Evolutionary conservation across 2,329 filamentous ascomycete genomes (phyloP).

Genomic region (Epichloe uncinata): DNA sequence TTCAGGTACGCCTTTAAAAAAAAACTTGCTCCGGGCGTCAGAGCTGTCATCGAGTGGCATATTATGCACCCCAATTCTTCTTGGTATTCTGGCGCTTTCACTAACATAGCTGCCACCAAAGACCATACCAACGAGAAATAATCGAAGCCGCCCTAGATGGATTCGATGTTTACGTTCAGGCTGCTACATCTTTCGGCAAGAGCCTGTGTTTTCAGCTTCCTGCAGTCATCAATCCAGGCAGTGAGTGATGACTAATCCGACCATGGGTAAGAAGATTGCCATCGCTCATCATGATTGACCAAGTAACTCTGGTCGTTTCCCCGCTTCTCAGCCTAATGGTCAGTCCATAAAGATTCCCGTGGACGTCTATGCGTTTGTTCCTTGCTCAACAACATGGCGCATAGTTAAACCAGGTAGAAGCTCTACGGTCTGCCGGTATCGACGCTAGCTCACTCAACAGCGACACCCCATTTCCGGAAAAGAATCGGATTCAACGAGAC

Average conservation of each 20-base stretch:
- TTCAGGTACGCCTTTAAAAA: slow-evolving; percentile 48
- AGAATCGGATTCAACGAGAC: slow-evolving; percentile 60
- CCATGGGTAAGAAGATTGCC: not conserved
- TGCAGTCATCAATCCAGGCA: slow-evolving; percentile 74
- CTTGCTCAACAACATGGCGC: not conserved
- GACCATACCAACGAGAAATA: slow-evolving; percentile 77
- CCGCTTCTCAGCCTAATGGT: slow-evolving; percentile 85
- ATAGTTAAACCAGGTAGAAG: slow-evolving; percentile 82
- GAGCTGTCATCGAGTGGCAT: not conserved
- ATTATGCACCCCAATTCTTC: not conserved
- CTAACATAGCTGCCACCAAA: slow-evolving; percentile 26
- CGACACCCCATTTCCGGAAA: slow-evolving; percentile 54
- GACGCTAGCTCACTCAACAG: slow-evolving; percentile 79
- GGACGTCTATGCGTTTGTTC: not conserved
- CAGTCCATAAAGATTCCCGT: slow-evolving; percentile 8
- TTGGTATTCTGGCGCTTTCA: not conserved
- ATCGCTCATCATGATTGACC: slow-evolving; percentile 4
- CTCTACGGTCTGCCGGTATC: slow-evolving; percentile 60
- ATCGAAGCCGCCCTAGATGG: slow-evolving; percentile 69
- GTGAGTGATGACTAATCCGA: slow-evolving; percentile 34
- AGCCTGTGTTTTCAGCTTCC: slow-evolving; percentile 88
- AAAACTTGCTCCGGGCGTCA: not conserved
- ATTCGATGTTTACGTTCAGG: slow-evolving; percentile 87
- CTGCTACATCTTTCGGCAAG: slow-evolving; percentile 83
- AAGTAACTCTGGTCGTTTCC: slow-evolving; percentile 82